phyloP scores from a whole-genome alignment of 1,284 basidiomycete species.

The Flammula alnicola region DNA sequence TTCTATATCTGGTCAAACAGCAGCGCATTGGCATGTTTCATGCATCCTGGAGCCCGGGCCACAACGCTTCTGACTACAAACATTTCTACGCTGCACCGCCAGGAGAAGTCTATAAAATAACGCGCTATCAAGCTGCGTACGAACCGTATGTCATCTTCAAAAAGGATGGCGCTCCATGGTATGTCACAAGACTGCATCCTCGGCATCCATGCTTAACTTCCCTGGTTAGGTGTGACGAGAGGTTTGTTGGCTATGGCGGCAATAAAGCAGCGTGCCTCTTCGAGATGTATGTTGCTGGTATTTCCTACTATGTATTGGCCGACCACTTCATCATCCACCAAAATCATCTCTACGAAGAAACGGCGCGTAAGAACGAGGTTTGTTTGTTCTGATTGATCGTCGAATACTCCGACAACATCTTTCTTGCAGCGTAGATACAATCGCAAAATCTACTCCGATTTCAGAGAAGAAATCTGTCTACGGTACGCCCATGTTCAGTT shows the following conservation, averaged over 20 bases:
- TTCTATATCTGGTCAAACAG: constrained; percentile 58
- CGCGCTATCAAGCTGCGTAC: constrained; percentile 77
- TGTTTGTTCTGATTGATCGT: constrained; percentile 11
- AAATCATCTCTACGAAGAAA: constrained; percentile 81
- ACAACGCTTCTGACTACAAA: constrained; percentile 79
- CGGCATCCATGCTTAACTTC: neutral
- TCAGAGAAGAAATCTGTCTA: constrained; percentile 75
- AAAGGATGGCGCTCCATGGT: constrained; percentile 78
- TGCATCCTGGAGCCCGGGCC: constrained; percentile 74
- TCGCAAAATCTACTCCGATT: constrained; percentile 76
- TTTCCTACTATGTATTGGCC: constrained; percentile 79
- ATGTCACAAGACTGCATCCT: constrained; percentile 22
- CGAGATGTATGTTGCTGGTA: constrained; percentile 56
- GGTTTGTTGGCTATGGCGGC: constrained; percentile 85
- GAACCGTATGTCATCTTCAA: constrained; percentile 85
- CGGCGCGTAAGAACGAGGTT: constrained; percentile 69
- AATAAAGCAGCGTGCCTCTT: constrained; percentile 58
- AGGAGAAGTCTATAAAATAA: constrained; percentile 76
- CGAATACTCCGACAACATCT: constrained; percentile 5
- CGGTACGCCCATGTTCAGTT: constrained; percentile 43
- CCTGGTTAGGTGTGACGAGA: constrained; percentile 72
- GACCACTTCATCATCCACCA: constrained; percentile 90
- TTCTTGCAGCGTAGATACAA: constrained; percentile 70
- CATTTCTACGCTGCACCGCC: constrained; percentile 65
- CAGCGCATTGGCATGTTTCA: constrained; percentile 76